Percentiles rank a stretch among this genome's conserved stretches.
phyloP scores from a whole-genome alignment of 352 stramenopile genomes.

The Globisporangium abappressorium region DNA sequence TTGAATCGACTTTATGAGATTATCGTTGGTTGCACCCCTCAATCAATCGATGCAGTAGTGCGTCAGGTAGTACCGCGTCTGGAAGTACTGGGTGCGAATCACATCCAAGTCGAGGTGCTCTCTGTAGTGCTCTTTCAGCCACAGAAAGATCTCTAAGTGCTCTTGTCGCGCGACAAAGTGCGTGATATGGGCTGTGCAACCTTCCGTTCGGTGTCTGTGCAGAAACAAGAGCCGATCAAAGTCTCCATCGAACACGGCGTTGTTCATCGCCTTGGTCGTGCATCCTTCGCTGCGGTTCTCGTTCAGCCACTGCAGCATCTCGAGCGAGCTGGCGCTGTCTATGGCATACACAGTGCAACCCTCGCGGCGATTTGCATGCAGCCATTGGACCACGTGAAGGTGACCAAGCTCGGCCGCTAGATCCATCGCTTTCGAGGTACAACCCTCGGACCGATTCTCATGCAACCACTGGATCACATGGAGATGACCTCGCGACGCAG shows the following conservation, averaged over 20 bases:
- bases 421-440: slow-evolving; percentile 1
- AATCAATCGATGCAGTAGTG: not conserved
- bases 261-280: slow-evolving; percentile 2
- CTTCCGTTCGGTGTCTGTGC: not conserved
- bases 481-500: not conserved
- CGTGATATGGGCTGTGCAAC: not conserved
- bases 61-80: not conserved
- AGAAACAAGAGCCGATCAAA: not conserved
- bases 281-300: not conserved
- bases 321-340: not conserved
- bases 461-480: not conserved
- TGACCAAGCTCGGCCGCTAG: not conserved
- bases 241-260: not conserved
- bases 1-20: not conserved
- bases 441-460: not conserved
- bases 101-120: not conserved
- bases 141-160: not conserved
- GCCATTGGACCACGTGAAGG: not conserved
- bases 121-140: slow-evolving; percentile 1
- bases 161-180: not conserved
- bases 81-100: not conserved
- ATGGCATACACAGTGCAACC: not conserved
- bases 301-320: slow-evolving; percentile 2
- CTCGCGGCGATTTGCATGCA: not conserved
- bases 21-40: not conserved